phyloP scores from a whole-genome alignment of 1,284 basidiomycete genomes.

The Phellopilus nigrolimitatus region DNA sequence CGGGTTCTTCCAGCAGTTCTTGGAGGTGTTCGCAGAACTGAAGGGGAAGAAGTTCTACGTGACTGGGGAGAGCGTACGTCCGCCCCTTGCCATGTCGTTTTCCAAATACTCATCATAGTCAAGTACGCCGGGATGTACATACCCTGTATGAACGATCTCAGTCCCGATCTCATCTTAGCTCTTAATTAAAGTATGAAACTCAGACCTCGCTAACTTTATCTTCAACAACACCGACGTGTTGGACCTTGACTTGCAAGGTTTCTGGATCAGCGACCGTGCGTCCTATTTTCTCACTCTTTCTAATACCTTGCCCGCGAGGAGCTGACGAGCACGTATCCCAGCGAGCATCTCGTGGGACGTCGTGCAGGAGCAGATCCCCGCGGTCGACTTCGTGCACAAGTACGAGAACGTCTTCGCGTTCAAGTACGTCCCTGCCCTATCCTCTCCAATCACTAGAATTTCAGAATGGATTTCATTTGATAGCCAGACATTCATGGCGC shows the following conservation, averaged over 20 bases:
- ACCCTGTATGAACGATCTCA: constrained; percentile 19
- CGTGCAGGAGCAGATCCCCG: constrained; percentile 61
- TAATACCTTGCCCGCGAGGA: constrained; percentile 1
- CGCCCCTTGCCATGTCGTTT: neutral
- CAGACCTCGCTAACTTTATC: constrained; percentile 73
- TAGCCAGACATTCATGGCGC: constrained; percentile 57
- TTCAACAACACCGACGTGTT: constrained; percentile 51
- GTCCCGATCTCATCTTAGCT: neutral
- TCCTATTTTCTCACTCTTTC: constrained; percentile 25
- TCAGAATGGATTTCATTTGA: constrained; percentile 18
- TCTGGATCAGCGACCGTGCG: constrained; percentile 73
- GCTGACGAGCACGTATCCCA: constrained; percentile 32
- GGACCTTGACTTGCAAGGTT: constrained; percentile 57
- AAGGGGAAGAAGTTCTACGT: constrained; percentile 67
- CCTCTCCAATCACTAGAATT: constrained; percentile 15
- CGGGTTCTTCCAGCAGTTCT: constrained; percentile 63
- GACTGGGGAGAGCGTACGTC: constrained; percentile 65
- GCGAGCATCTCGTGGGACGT: constrained; percentile 55
- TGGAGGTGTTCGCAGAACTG: constrained; percentile 65
- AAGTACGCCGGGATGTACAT: constrained; percentile 33
- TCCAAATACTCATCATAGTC: neutral
- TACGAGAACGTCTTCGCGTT: constrained; percentile 64
- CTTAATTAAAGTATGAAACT: neutral
- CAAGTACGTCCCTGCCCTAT: constrained; percentile 49
- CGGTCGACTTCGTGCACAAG: constrained; percentile 66